Base-by-base conservation (phyloP, 306 rosid genomes). In the Calophaca sinica region DNA sequence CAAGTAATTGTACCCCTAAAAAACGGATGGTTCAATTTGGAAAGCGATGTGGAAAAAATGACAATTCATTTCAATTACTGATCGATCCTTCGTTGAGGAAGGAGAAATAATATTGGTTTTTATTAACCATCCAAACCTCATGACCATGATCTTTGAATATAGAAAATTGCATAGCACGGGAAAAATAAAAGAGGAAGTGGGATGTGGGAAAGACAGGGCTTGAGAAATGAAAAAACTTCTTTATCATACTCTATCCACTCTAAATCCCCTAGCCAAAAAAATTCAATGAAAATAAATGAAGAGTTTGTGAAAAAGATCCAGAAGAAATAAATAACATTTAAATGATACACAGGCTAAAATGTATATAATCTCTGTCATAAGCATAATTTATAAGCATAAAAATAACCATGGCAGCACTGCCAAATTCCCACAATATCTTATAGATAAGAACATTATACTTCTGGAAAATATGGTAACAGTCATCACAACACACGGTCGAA, bases 401-500 rank as follows among this genome's bases (percentile, higher is more conserved):
- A 67, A 44, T 29, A n/a, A 11, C 9, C 2, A 63, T 12, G 14
- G 5, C 38, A 62, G 66, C 33, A n/a, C 1, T 28, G 33, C 8
- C 12, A 70, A 58, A 52, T 45, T 44, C 7, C 58, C 51, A 42
- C 7, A 44, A 70, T 14, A 70, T 45, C 49, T 66, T 72, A 3
- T 1, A 10, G 44, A 31, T 49, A 53, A 48, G n/a, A 73, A 67
- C 8, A 26, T 33, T 42, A 35, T 6, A 62, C 32, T 7, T 69
- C 13, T 2, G 4, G 35, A 50, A 75, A 72, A 46, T 58, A 38
- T 14, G 10, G 36, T 49, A 26, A 32, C 4, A 64, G 26, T 41
- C 32, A 29, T 79, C 66, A 44, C 3, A 72, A 53, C 72, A 60
- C 78, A 61, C 4, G 60, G 33, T 62, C 5, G 49, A 59, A 46